Evolutionary conservation across 305 asterid species (phyloP), one percentile per base, ranked within the genome.

Genomic region (Plantago coronopus): DNA sequence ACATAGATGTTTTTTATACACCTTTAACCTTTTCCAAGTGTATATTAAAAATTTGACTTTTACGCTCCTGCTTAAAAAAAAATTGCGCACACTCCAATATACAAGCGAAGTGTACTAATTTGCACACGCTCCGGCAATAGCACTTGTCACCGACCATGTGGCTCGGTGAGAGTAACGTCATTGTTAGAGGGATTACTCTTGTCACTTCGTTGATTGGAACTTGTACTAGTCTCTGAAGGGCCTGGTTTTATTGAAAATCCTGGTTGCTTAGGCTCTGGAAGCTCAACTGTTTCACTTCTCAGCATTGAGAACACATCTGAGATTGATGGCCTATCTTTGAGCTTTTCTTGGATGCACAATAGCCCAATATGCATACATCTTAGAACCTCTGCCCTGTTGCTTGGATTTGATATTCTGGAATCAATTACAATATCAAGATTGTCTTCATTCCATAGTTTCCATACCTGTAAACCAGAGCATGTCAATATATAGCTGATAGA

Each of bases 401-500:
- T 57, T 14, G 63, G 43, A 50, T 57, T 45, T 3, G 69, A 59
- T 74, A 79, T 64, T 57, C 76, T 72, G 40, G 73, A 16, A 54
- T 79, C 85, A 25, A 74, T 55, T 15, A 69, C 3, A 44, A 22
- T 34, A 16, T 8, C 50, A 8, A 45, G 58, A 5, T 62, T 68
- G 38, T 49, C 71, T 56, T 77, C 81, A 5, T 61, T 79, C 86
- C 88, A 73, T 48, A 72, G 51, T 60, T 70, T 77, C 85, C 80
- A 79, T 59, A 71, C 72, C 88, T 79, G 48, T 34, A 62, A 54
- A 55, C 54, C 49, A 37, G 25, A 43, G 48, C 11, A 10, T 38
- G 65, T 57, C 54, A 63, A 12, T 43, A 7, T 10, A 37, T 7
- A 8, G 16, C 15, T 10, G 43, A 38, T 10, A 38, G 43, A n/a